Conservation (phyloP, 768 basidiomycete species). For the Termitomyces sp. region DNA sequence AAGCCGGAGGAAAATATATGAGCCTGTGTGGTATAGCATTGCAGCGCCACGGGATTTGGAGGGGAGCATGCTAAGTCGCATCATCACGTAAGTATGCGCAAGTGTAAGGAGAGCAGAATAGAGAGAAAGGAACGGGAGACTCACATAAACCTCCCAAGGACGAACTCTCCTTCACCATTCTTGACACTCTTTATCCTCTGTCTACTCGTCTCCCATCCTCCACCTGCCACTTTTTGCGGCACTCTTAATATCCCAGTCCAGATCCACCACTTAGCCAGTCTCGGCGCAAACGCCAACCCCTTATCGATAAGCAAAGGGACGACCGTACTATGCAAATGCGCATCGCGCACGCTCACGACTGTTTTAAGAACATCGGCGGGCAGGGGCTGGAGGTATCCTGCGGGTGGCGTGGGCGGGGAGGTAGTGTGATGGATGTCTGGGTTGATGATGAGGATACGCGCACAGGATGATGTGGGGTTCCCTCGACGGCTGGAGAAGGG, state of each 20-base stretch:
- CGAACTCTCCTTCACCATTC: constrained; percentile 29
- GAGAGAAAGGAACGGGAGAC: background rate
- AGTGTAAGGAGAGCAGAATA: background rate
- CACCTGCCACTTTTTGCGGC: constrained; percentile 25
- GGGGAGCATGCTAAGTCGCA: constrained; percentile 35
- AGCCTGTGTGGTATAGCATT: constrained; percentile 51
- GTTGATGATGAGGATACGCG: constrained; percentile 40
- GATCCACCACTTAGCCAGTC: constrained; percentile 22
- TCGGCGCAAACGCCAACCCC: constrained; percentile 37
- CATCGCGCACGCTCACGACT: background rate
- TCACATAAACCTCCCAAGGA: constrained; percentile 4
- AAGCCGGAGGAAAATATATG: constrained; percentile 38
- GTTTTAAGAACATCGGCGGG: background rate
- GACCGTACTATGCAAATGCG: constrained; percentile 26
- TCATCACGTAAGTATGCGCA: background rate
- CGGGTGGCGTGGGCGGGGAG: constrained; percentile 22
- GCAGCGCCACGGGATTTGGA: constrained; percentile 46
- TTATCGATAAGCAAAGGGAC: constrained; percentile 34
- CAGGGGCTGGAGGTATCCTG: background rate
- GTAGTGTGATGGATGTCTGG: constrained; percentile 39
- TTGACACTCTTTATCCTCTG: constrained; percentile 23
- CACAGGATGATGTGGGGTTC: constrained; percentile 23
- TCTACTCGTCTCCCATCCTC: constrained; percentile 13
- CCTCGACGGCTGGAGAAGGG: constrained; percentile 41
- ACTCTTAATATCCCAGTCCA: constrained; percentile 52